phyloP scores from a whole-genome alignment of 176 grass and related monocot genomes.

The Leersia perrieri region DNA sequence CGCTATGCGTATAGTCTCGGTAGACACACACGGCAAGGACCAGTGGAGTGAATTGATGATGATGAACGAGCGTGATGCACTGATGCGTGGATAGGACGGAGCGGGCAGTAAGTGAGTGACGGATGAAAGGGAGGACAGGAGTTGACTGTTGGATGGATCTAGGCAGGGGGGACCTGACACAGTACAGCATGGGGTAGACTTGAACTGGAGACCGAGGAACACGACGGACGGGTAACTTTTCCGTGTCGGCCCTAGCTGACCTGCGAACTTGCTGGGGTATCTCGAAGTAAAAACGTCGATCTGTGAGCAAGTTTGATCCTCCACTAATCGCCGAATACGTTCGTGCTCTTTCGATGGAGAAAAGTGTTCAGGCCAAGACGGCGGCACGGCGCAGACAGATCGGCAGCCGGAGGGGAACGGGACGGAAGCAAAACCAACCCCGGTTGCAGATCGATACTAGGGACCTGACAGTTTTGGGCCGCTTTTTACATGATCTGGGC shows the following conservation, averaged over 20 bases:
- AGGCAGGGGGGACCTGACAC: too few species aligned
- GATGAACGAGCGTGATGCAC: not conserved
- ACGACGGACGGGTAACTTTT: not conserved
- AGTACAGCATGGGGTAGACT: too few species aligned
- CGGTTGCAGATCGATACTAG: not conserved
- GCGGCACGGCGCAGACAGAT: too few species aligned
- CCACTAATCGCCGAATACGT: too few species aligned
- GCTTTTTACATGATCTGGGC: not conserved
- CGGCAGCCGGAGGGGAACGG: not conserved
- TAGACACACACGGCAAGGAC: not conserved
- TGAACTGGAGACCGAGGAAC: too few species aligned
- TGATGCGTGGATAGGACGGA: not conserved
- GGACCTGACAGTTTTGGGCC: not conserved
- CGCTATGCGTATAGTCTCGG: too few species aligned
- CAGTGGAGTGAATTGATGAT: not conserved
- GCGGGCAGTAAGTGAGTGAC: not conserved
- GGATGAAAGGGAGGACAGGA: not conserved
- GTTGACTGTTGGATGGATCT: conserved; percentile 18
- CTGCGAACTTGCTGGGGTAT: not conserved
- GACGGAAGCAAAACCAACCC: not conserved
- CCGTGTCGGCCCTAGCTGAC: not conserved
- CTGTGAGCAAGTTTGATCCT: not conserved
- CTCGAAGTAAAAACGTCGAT: not conserved
- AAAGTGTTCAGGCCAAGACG: not conserved
- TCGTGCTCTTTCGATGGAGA: too few species aligned